A percentile compares a stretch with the other conserved stretches of the same genome.
Conservation (phyloP, 1,284 basidiomycete genomes). For the Athelia sp. region DNA sequence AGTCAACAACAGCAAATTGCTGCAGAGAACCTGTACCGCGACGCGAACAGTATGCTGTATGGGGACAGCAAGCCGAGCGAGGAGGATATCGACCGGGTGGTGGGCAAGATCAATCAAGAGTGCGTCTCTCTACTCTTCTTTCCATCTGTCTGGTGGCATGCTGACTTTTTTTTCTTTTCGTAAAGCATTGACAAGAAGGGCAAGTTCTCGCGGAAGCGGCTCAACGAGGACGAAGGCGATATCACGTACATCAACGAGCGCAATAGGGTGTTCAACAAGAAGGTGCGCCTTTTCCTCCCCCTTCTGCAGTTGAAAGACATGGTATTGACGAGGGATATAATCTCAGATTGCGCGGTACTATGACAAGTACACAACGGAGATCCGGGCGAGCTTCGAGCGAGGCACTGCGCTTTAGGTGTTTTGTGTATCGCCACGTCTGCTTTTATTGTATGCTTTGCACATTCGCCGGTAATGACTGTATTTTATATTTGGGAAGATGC, state of each 20-base stretch:
- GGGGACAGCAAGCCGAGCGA: conserved; percentile 93
- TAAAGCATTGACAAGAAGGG: conserved; percentile 79
- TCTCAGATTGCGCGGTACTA: conserved; percentile 91
- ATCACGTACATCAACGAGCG: conserved; percentile 99
- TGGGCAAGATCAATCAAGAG: conserved; percentile 92
- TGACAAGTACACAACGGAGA: conserved; percentile 96
- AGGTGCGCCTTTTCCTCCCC: conserved; percentile 44
- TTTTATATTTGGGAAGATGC: too few relatives aligned
- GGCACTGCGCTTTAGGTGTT: conserved; percentile 68
- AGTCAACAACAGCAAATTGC: conserved; percentile 63
- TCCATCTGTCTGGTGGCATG: too few relatives aligned
- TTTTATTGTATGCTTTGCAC: too few relatives aligned
- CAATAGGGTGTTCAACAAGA: conserved; percentile 99
- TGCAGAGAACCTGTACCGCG: conserved; percentile 80
- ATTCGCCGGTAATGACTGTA: too few relatives aligned
- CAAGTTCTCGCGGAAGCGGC: conserved; percentile 83
- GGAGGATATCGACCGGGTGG: conserved; percentile 90
- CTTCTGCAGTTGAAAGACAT: not conserved
- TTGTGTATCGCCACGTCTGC: too few relatives aligned
- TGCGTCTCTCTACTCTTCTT: too few relatives aligned
- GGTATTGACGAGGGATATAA: not conserved
- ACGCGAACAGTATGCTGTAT: conserved; percentile 86
- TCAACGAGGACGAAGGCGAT: conserved; percentile 89
- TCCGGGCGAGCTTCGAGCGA: conserved; percentile 92
- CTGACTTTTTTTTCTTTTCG: too few relatives aligned